Base-by-base conservation (phyloP, 31 red algal species). In the Endocladia muricata region DNA sequence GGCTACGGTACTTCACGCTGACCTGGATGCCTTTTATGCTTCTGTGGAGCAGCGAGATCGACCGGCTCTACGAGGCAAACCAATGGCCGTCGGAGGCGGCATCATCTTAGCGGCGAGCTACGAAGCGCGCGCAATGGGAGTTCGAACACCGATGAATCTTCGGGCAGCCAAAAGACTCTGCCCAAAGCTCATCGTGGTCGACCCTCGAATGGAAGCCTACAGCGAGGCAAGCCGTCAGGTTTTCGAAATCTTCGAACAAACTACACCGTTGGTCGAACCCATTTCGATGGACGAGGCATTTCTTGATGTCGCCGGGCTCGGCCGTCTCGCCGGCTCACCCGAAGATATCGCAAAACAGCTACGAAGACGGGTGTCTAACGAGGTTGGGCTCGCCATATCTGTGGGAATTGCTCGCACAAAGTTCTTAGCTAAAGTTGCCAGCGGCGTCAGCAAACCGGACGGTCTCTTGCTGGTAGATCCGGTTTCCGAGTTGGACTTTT, bases 371-470 rank as follows among this genome's bases (percentile, higher is more conserved):
- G 67, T 71, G 36, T 19, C 26, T 26, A 15, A 42, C 13, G 67
- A 43, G 11, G 35, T 51, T 13, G 67, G 67, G 19, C 67, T 71
- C 11, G 26, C 15, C 13, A 51, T 71, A 8, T 23, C 36, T 13
- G 39, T 71, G 11, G 67, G 67, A 19, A 26, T 71, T 51, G 67
- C 67, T 15, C 11, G 13, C 19, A 71, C 67, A 15, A 71, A 71
- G 67, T 71, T 54, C 67, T 9, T 71, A 9, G 67, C 67, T 13
- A 71, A 71, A 37, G 67, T 71, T 19, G 67, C 67, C 7, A 71
- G 67, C 26, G 67, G 67, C 9, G 13, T 52, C 26, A 9, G 67
- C 7, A 71, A 71, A 51, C 67, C 67, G 35, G 26, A 71, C 38
- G 67, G 67, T 15, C 35, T 51, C 9, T 7, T 51, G 36, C 35